These are phyloP conservation scores for Notholithocarpus densiflorus DNA, from an alignment of 306 rosid genomes.

Conservation along the genomic window DNA sequence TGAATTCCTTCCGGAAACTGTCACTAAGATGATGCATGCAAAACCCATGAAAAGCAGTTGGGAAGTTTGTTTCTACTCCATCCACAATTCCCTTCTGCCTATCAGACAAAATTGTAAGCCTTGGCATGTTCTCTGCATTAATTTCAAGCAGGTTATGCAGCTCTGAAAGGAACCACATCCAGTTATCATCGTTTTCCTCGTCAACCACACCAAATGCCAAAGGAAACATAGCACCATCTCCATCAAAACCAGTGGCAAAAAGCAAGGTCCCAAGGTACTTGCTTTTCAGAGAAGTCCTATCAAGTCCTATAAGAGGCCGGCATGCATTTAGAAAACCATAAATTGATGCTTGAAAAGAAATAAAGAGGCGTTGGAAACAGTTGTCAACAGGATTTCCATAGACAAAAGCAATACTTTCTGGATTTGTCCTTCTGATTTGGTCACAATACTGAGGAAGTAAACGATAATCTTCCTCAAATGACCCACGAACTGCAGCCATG, in stretches of 20 bases:
- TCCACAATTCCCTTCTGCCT: conserved; percentile 47
- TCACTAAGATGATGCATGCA: conserved; percentile 47
- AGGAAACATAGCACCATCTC: conserved; percentile 49
- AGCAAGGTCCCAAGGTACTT: conserved; percentile 55
- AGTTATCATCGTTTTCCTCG: conserved; percentile 51
- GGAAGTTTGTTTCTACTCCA: conserved; percentile 46
- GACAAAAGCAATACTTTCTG: conserved; percentile 49
- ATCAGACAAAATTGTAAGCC: conserved; percentile 52
- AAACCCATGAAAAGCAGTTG: conserved; percentile 56
- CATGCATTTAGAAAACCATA: conserved; percentile 53
- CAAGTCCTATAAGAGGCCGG: conserved; percentile 55
- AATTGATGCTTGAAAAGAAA: conserved; percentile 50
- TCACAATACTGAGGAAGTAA: conserved; percentile 55
- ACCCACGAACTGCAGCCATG: conserved; percentile 56
- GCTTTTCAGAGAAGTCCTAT: conserved; percentile 42
- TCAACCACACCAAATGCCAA: conserved; percentile 55
- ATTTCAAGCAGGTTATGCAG: conserved; percentile 47
- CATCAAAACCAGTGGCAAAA: conserved; percentile 56
- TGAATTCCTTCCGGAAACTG: conserved; percentile 50
- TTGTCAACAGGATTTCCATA: conserved; percentile 41
- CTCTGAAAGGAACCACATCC: conserved; percentile 61
- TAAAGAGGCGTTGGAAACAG: conserved; percentile 49
- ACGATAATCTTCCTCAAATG: conserved; percentile 53
- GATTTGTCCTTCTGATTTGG: conserved; percentile 45
- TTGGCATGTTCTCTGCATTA: conserved; percentile 48